Evolutionary conservation across 2,329 filamentous ascomycete species (phyloP), one percentile per base, ranked within the genome.

Genomic region (Cladophialophora psammophila): DNA sequence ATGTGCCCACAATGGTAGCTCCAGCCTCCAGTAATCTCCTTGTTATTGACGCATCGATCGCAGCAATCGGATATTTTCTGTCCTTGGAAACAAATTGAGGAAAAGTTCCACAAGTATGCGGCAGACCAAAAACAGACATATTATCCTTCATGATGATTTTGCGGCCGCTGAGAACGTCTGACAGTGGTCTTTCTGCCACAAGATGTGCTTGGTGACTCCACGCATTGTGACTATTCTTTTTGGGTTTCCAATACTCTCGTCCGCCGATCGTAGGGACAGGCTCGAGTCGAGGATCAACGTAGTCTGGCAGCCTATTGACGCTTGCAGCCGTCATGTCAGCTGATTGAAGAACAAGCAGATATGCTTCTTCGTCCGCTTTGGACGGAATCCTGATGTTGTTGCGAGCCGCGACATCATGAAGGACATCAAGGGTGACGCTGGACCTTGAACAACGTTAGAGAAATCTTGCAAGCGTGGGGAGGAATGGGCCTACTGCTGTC

Each of bases 151-250:
- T 72, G 1, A 74, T 75, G 50, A 80, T 69, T 3, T 69, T 76
- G 42, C 75, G 72, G 9, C 75, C 77, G 12, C 60, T 66, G 7
- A 80, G 74, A 13, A 74, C 40, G 18, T 55, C 60, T 20, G 67
- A 75, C 15, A 66, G 60, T 3, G 75, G 75, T 50, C 65, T 65
- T 3, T 71, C 64, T 6, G 76, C 72, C n/a, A 67, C 71, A 12
- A 81, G 71, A 2, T 73, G 70, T 26, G 74, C 76, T 45, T 74
- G 75, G 61, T 82, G 77, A 48, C 78, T 78, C 80, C 80, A 82
- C n/a, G 77, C 80, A 71, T 82, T 82, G 26, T 81, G 65, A 12
- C 77, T 78, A 65, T 82, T 81, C 4, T 78, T 74, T n/a, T 59
- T 61, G 40, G 76, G 71, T 65, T 65, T 64, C 60, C 63, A 68